These are phyloP conservation scores for Oidium heveae DNA, from an alignment of 2,329 filamentous ascomycete species.

Conservation along the genomic window DNA sequence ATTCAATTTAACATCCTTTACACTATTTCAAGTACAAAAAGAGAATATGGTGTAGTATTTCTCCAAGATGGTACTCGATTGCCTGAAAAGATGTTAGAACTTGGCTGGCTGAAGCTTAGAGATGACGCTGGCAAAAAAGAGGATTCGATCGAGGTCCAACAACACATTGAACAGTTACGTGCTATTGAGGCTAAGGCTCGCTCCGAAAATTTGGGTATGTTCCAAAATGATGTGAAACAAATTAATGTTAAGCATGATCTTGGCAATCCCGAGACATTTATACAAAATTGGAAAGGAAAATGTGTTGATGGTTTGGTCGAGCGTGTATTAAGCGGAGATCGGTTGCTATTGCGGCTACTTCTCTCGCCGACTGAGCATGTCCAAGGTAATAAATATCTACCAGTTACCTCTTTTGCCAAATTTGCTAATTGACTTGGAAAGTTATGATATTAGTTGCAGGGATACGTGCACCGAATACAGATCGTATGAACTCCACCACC, in stretches of 20 bases:
- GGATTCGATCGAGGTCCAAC: conserved; percentile 48
- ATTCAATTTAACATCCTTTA: conserved; percentile 72
- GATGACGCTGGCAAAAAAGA: conserved; percentile 88
- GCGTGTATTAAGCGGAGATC: conserved; percentile 74
- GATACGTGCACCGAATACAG: conserved; percentile 71
- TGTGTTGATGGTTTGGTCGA: conserved; percentile 70
- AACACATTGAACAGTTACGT: conserved; percentile 54
- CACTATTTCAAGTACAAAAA: conserved; percentile 58
- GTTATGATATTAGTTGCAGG: conserved; percentile 76
- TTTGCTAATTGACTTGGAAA: conserved; percentile 20
- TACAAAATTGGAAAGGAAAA: conserved; percentile 66
- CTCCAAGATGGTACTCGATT: conserved; percentile 53
- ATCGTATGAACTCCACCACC: conserved; percentile 49
- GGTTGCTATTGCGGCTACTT: conserved; percentile 61
- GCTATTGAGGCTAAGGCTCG: conserved; percentile 55
- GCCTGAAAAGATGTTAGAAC: conserved; percentile 61
- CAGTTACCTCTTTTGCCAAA: not conserved
- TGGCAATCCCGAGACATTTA: conserved; percentile 46
- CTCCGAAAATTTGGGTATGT: conserved; percentile 56
- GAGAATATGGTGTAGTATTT: conserved; percentile 66
- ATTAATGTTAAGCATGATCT: conserved; percentile 68
- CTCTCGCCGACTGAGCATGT: conserved; percentile 63
- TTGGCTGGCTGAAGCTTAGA: conserved; percentile 79
- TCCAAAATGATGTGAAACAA: conserved; percentile 36
- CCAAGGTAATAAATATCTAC: conserved; percentile 6